Evolutionary conservation across 768 basidiomycete species (phyloP), one percentile per base, ranked within the genome.

Genomic region (Nidularia sp.): DNA sequence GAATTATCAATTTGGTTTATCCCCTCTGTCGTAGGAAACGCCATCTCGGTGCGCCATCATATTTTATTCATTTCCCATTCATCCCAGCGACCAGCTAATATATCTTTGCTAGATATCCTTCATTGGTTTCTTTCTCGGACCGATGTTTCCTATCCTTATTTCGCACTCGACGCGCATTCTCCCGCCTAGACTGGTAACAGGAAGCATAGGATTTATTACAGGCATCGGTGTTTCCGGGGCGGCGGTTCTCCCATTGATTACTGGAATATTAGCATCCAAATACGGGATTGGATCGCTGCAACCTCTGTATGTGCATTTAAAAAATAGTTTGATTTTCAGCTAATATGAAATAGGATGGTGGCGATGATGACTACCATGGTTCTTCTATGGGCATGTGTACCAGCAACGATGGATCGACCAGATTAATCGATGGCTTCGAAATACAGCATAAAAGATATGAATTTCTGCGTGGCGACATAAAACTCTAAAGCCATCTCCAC

Each of bases 61-160:
- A 18, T 18, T 18, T 18, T 18, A 18, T 18, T 18, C 18, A 18
- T 18, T 18, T 18, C 18, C 18, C 18, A 18, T 18, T 18, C 18
- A 18, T 18, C 18, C 18, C 18, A 18, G 18, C 31, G 62, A 71
- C 75, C 9, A 68, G 83, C 46, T 84, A 81, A 0, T 75, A 71
- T 22, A 66, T 84, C 47, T 61, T 80, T 45, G 77, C 71, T 33
- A 76, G 79, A 72, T 75, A 47, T 67, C 77, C 3, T 57, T 80
- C 49, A 66, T 80, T 29, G 83, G 80, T 18, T 34, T 83, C 7
- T 57, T 80, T 39, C 60, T 84, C 34, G 82, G 81, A 4, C 81
- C 80, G 13, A 74, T 83, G 68, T 82, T 77, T 56, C 79, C 78
- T 9, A 70, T 80, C 25, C 53, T 69, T 12, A 62, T 70, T 49